Conservation (phyloP, 352 stramenopile species). For the Phytophthora cactorum region DNA sequence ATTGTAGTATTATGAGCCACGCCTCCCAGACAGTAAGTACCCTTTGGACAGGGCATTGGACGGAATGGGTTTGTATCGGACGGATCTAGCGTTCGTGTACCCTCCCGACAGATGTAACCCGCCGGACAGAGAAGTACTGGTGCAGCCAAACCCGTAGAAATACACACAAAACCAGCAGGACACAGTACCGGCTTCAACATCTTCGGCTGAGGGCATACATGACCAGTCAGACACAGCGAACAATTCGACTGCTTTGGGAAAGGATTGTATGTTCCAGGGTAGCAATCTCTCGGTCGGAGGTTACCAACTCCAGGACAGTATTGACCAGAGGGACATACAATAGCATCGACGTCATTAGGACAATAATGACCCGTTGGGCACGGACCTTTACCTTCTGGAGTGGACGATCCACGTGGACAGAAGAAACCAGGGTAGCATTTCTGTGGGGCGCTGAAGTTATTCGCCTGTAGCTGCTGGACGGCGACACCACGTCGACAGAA, state of each 20-base stretch:
- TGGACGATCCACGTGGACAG: conserved; percentile 92
- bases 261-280: conserved; percentile 95
- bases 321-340: conserved; percentile 92
- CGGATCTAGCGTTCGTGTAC: conserved; percentile 93
- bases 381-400: conserved; percentile 92
- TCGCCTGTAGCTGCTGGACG: conserved; percentile 54
- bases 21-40: conserved; percentile 96
- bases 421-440: conserved; percentile 97
- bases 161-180: conserved; percentile 96
- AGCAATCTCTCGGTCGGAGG: conserved; percentile 90
- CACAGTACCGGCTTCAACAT: conserved; percentile 83
- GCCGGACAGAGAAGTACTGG: conserved; percentile 93
- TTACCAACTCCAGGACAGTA: conserved; percentile 97
- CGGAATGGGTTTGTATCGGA: conserved; percentile 74
- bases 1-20: conserved; percentile 93
- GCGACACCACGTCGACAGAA: conserved; percentile 93
- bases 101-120: conserved; percentile 94
- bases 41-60: conserved; percentile 89
- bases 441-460: conserved; percentile 95
- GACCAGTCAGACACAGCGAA: conserved; percentile 93
- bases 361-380: conserved; percentile 97
- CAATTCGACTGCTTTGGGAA: conserved; percentile 88
- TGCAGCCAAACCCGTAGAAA: conserved; percentile 89
- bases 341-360: conserved; percentile 86
- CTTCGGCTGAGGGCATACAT: conserved; percentile 93